Percentiles rank a stretch among this genome's conserved stretches.
Evolutionary conservation across 2,329 filamentous ascomycete genomes (phyloP).

Genomic region (Neonectria magnoliae): DNA sequence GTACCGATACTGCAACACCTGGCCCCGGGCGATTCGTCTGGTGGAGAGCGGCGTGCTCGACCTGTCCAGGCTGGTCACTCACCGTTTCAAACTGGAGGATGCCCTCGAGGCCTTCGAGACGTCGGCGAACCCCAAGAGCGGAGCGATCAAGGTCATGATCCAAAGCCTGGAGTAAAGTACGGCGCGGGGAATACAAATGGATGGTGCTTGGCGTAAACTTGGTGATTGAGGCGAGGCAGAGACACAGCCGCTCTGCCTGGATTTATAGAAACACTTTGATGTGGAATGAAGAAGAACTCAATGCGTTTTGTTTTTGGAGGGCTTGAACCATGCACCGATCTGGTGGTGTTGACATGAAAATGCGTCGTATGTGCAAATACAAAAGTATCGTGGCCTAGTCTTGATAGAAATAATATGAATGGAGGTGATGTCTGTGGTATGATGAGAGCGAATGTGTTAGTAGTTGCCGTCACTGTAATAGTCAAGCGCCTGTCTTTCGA

Average conservation of each 20-base stretch:
- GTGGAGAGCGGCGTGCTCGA: slow-evolving; percentile 87
- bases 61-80: slow-evolving; percentile 84
- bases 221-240: slow-evolving; percentile 33
- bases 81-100: slow-evolving; percentile 86
- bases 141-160: slow-evolving; percentile 98
- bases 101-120: slow-evolving; percentile 90
- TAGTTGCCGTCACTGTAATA: not conserved
- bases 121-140: slow-evolving; percentile 86
- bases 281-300: slow-evolving; percentile 13
- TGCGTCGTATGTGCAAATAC: not conserved
- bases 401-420: not conserved
- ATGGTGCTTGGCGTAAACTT: slow-evolving; percentile 41
- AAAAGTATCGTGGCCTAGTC: not conserved
- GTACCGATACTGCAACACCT: slow-evolving; percentile 96
- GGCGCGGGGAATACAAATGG: slow-evolving; percentile 14
- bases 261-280: slow-evolving; percentile 32
- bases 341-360: not conserved
- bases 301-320: not conserved
- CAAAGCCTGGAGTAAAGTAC: slow-evolving; percentile 69
- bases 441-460: too few relatives aligned
- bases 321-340: not conserved
- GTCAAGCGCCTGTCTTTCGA: not conserved
- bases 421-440: not conserved
- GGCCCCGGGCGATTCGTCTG: slow-evolving; percentile 91
- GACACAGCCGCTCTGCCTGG: slow-evolving; percentile 25